These are phyloP conservation scores for Trypethelium eluteriae DNA, from an alignment of 495 filamentous ascomycete genomes.

Conservation along the genomic window DNA sequence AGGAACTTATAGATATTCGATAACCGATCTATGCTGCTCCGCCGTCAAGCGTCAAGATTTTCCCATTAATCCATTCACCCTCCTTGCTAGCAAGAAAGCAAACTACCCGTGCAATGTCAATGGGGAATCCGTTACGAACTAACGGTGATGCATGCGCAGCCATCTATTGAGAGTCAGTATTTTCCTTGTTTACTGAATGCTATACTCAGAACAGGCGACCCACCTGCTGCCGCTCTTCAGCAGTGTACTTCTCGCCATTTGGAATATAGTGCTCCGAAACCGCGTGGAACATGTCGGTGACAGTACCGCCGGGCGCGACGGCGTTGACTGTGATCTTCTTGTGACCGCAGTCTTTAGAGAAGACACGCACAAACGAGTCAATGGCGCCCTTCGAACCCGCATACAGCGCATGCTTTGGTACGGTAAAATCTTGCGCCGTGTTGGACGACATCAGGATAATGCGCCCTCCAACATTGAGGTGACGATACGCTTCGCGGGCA, in stretches of 20 bases:
- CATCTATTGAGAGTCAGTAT: neutral
- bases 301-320: constrained; percentile 41
- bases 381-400: constrained; percentile 44
- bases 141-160: constrained; percentile 31
- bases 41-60: constrained; percentile 23
- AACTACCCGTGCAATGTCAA: constrained; percentile 49
- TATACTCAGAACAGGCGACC: neutral
- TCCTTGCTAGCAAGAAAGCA: constrained; percentile 50
- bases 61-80: constrained; percentile 50
- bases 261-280: constrained; percentile 50
- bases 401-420: constrained; percentile 49
- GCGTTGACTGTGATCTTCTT: constrained; percentile 48
- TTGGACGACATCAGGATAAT: constrained; percentile 48
- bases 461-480: constrained; percentile 46
- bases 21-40: constrained; percentile 1
- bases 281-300: constrained; percentile 44
- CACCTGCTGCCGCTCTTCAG: constrained; percentile 13
- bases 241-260: constrained; percentile 33
- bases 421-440: constrained; percentile 44
- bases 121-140: constrained; percentile 44
- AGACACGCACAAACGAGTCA: constrained; percentile 38
- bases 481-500: constrained; percentile 34
- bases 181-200: neutral
- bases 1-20: too few relatives aligned
- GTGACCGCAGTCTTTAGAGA: constrained; percentile 34